Evolutionary conservation across 1,284 basidiomycete genomes (phyloP).

Genomic region (Heterobasidion parviporum): DNA sequence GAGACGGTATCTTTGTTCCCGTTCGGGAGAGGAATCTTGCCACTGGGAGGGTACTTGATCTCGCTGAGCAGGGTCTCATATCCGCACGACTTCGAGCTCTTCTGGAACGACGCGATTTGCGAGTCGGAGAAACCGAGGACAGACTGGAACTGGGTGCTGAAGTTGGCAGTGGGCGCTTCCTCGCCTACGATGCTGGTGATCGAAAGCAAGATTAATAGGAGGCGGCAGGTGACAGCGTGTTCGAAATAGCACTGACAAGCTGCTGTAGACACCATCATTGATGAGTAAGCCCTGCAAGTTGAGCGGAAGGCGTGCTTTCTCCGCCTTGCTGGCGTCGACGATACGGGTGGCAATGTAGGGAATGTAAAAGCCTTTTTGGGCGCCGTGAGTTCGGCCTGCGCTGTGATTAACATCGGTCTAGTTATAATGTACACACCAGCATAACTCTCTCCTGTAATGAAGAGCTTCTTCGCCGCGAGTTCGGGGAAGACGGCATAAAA

Average conservation of each 20-base stretch:
- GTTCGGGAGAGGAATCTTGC: neutral
- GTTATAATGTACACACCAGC: neutral
- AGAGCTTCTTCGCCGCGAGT: neutral
- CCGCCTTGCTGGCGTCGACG: neutral
- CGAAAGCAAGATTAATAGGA: no score
- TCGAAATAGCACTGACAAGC: neutral
- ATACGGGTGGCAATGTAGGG: neutral
- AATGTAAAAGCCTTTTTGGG: neutral
- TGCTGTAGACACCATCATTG: slow-evolving; percentile 2
- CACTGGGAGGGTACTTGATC: neutral
- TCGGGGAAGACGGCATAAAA: neutral
- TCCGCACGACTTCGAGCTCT: neutral
- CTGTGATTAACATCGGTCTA: no score
- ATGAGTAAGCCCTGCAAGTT: neutral
- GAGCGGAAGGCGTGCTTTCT: neutral
- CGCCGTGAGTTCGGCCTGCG: neutral
- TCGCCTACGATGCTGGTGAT: neutral
- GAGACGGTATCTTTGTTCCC: neutral
- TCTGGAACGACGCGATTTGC: neutral
- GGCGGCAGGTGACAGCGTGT: no score
- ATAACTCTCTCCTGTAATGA: slow-evolving; percentile 1
- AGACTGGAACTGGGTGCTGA: neutral
- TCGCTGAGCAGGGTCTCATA: neutral
- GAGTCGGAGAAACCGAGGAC: neutral
- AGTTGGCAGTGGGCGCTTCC: neutral